A percentile compares a stretch with the other conserved stretches of the same genome.
Evolutionary conservation across 2,329 filamentous ascomycete species (phyloP).

Genomic region (Calonectria leucothoes): DNA sequence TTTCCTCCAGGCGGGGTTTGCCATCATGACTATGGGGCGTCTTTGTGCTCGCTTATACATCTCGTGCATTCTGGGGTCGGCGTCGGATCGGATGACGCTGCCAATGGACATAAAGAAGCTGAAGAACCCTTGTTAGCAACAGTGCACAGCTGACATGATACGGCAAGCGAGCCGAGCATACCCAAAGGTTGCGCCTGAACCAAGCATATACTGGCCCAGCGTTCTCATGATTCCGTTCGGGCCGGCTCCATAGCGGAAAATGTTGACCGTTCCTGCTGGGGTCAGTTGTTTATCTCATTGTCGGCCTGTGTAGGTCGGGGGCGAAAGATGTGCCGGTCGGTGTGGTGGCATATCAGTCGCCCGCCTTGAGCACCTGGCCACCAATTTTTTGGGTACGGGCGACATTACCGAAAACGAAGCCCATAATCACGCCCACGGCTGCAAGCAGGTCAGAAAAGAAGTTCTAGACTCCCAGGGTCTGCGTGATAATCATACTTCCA

Average conservation of each 20-base stretch:
- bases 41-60: slow-evolving; percentile 81
- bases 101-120: slow-evolving; percentile 99
- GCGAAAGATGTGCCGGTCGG: neutral
- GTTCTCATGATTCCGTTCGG: slow-evolving; percentile 94
- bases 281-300: slow-evolving; percentile 23
- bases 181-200: slow-evolving; percentile 96
- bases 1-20: slow-evolving; percentile 52
- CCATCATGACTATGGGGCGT: slow-evolving; percentile 74
- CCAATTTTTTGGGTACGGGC: neutral
- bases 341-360: neutral
- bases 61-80: slow-evolving; percentile 79
- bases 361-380: neutral
- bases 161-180: slow-evolving; percentile 52
- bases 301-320: neutral
- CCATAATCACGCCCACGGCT: slow-evolving; percentile 97
- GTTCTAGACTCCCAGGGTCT: neutral
- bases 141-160: slow-evolving; percentile 6
- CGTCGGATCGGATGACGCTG: slow-evolving; percentile 93
- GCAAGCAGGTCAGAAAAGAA: slow-evolving; percentile 45
- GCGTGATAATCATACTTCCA: slow-evolving; percentile 79
- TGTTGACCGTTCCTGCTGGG: slow-evolving; percentile 84
- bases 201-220: slow-evolving; percentile 95
- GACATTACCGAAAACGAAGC: slow-evolving; percentile 90
- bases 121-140: slow-evolving; percentile 32
- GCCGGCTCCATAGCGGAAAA: slow-evolving; percentile 94